Conservation (phyloP, 2,329 filamentous ascomycete genomes). For the Aureobasidium vineae region DNA sequence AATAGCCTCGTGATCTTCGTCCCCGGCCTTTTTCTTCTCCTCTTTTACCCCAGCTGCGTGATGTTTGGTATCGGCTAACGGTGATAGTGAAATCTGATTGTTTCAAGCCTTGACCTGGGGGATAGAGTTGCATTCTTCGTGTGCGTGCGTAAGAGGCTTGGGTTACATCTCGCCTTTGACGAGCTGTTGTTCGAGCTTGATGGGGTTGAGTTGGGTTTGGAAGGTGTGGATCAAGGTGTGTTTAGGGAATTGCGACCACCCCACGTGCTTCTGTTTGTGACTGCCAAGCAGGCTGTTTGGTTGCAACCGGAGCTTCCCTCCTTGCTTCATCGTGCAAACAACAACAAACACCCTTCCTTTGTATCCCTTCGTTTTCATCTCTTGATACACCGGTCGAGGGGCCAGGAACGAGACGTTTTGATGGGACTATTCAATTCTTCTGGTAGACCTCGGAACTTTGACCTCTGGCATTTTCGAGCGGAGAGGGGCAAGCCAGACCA, state of each 20-base stretch:
- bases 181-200: too few species aligned
- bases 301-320: neutral
- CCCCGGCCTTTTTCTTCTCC: neutral
- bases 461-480: neutral
- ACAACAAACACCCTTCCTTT: constrained; percentile 7
- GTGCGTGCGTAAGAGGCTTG: neutral
- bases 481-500: too few species aligned
- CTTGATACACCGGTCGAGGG: neutral
- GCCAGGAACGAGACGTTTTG: constrained; percentile 3
- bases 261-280: neutral
- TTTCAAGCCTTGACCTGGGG: neutral
- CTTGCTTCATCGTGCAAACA: neutral
- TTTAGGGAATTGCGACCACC: neutral
- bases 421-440: neutral
- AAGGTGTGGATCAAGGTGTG: too few species aligned
- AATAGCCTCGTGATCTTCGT: neutral
- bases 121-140: neutral
- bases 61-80: constrained; percentile 1
- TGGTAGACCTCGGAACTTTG: neutral
- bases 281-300: neutral
- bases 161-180: neutral
- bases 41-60: neutral
- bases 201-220: neutral
- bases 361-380: neutral
- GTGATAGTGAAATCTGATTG: constrained; percentile 6